These are phyloP conservation scores for Cunninghamia lanceolata DNA, from an alignment of 75 land plant species.

Conservation along the genomic window DNA sequence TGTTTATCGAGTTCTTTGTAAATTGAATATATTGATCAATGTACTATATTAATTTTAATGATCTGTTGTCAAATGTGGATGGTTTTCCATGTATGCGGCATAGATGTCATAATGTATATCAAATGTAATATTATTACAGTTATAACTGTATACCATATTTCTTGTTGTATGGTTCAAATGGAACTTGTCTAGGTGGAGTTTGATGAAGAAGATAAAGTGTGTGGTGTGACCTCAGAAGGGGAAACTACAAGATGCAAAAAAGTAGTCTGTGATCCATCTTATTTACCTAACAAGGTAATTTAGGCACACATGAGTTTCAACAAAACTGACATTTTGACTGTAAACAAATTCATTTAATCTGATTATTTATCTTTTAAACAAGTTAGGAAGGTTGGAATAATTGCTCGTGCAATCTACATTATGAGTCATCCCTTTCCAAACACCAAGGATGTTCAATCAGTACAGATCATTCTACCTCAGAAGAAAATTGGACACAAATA, in stretches of 20 bases:
- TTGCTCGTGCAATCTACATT: conserved; percentile 76
- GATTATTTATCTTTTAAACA: conserved; percentile 13
- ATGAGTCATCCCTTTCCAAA: conserved; percentile 88
- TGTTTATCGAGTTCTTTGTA: not conserved
- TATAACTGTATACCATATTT: not conserved
- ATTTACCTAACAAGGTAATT: conserved; percentile 44
- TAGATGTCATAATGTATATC: not conserved
- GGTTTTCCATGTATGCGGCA: not conserved
- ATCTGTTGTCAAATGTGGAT: not conserved
- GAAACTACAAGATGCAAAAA: conserved; percentile 52
- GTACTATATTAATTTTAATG: not conserved
- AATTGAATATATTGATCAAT: not conserved
- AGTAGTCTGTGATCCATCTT: conserved; percentile 61
- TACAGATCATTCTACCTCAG: conserved; percentile 84
- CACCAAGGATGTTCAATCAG: conserved; percentile 77
- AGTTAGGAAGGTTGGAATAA: conserved; percentile 70
- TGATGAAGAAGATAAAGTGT: conserved; percentile 54
- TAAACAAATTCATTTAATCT: not conserved
- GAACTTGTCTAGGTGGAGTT: conserved; percentile 39
- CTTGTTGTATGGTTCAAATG: conserved; percentile 8
- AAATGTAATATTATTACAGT: not conserved
- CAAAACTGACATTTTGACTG: not conserved
- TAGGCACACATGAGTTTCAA: not conserved
- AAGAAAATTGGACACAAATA: conserved; percentile 85
- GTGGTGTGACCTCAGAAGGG: conserved; percentile 54